Percentiles rank a stretch among this genome's conserved stretches.
Conservation (phyloP, 345 rosid genomes). For the Alliaria petiolata region DNA sequence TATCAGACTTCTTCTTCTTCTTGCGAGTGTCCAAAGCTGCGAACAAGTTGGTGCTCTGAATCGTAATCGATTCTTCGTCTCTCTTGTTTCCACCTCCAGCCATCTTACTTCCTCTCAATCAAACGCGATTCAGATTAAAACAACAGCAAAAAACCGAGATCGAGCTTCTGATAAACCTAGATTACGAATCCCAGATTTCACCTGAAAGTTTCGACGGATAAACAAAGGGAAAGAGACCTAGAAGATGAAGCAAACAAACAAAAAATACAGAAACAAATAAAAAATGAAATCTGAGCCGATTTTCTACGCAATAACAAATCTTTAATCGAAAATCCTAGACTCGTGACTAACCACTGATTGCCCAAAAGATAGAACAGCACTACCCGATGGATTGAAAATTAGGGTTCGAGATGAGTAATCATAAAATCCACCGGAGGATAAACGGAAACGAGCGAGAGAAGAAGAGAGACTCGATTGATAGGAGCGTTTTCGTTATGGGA, state of each 20-base stretch:
- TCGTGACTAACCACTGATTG: conserved; percentile 6
- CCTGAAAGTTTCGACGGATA: conserved; percentile 6
- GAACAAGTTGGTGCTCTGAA: conserved; percentile 53
- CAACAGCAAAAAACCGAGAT: not conserved
- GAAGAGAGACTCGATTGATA: not conserved
- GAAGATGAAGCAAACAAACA: not conserved
- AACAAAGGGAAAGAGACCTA: conserved; percentile 4
- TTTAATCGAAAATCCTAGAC: not conserved
- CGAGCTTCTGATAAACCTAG: not conserved
- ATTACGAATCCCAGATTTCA: not conserved
- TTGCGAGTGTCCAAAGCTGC: conserved; percentile 55
- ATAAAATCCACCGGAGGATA: not conserved
- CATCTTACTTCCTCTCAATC: conserved; percentile 28
- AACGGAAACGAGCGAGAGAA: not conserved
- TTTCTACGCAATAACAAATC: not conserved
- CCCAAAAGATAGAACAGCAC: not conserved
- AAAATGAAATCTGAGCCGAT: not conserved
- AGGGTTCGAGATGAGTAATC: conserved; percentile 11
- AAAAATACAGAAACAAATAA: not conserved
- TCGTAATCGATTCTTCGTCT: conserved; percentile 49
- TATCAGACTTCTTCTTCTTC: conserved; percentile 59
- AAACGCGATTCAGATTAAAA: conserved; percentile 2
- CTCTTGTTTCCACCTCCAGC: conserved; percentile 51
- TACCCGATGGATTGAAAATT: not conserved
- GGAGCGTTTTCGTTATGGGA: not conserved